Conservation (phyloP, 345 rosid genomes). For the Anastatica hierochuntica region DNA sequence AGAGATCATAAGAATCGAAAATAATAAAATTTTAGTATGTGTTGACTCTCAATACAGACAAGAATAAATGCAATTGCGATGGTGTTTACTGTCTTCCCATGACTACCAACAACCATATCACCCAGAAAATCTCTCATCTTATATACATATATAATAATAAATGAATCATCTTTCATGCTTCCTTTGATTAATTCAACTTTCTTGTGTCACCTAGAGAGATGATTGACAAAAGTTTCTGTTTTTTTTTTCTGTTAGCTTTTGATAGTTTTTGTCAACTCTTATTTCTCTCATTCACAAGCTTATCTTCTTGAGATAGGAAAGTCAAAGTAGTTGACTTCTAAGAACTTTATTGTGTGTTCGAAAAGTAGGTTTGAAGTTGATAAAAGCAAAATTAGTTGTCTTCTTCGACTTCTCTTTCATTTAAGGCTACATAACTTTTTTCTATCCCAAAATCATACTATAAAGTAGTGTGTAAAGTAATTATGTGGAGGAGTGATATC, state of each 20-base stretch:
- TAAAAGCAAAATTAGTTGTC: too few species aligned
- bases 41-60: slow-evolving; percentile 19
- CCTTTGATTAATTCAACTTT: slow-evolving; percentile 10
- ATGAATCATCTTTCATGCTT: neutral
- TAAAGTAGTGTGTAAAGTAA: too few species aligned
- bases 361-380: slow-evolving; percentile 19
- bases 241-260: slow-evolving; percentile 14
- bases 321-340: slow-evolving; percentile 16
- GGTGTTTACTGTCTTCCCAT: slow-evolving; percentile 25
- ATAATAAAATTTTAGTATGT: slow-evolving; percentile 13
- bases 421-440: too few species aligned
- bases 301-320: neutral
- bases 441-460: too few species aligned
- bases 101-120: slow-evolving; percentile 24
- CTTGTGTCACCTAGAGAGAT: slow-evolving; percentile 12
- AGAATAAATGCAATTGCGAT: slow-evolving; percentile 22
- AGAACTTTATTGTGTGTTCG: neutral
- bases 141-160: neutral
- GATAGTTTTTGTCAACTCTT: too few species aligned
- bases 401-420: too few species aligned
- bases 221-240: neutral
- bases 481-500: too few species aligned
- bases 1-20: neutral
- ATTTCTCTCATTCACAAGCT: too few species aligned
- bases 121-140: slow-evolving; percentile 9